These are phyloP conservation scores for Pichia californica DNA, from an alignment of 805 yeast species.

Conservation along the genomic window DNA sequence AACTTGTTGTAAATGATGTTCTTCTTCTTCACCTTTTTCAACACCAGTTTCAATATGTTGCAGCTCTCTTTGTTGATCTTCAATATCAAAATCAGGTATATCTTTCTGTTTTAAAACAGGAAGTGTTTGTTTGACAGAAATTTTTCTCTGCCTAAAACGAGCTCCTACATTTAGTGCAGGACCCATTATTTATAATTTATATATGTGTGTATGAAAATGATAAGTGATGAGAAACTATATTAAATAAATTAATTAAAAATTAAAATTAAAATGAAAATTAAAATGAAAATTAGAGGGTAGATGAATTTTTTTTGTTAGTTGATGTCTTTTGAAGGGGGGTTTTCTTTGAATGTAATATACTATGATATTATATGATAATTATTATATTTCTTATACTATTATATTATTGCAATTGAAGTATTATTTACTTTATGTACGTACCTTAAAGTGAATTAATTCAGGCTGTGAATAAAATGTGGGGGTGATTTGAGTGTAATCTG, in stretches of 20 bases:
- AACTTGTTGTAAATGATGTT: constrained; percentile 89
- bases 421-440: not conserved
- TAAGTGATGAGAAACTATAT: too few species aligned
- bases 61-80: constrained; percentile 75
- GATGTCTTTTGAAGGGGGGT: too few species aligned
- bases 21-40: constrained; percentile 95
- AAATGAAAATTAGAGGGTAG: too few species aligned
- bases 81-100: constrained; percentile 72
- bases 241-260: too few species aligned
- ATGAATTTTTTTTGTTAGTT: too few species aligned
- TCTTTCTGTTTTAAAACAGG: constrained; percentile 73
- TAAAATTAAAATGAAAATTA: too few species aligned
- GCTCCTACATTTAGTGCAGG: constrained; percentile 44
- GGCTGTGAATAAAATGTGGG: not conserved
- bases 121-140: constrained; percentile 83
- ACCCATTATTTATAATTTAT: constrained; percentile 14
- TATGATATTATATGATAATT: too few species aligned
- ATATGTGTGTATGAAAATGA: not conserved
- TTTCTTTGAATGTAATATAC: too few species aligned
- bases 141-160: constrained; percentile 89
- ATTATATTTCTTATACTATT: too few species aligned
- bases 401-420: too few species aligned
- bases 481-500: too few species aligned
- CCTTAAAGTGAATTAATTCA: not conserved
- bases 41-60: constrained; percentile 96